Percentiles rank a stretch among this genome's conserved stretches.
Evolutionary conservation across 1,284 basidiomycete genomes (phyloP).

Genomic region (Fomes fomentarius): DNA sequence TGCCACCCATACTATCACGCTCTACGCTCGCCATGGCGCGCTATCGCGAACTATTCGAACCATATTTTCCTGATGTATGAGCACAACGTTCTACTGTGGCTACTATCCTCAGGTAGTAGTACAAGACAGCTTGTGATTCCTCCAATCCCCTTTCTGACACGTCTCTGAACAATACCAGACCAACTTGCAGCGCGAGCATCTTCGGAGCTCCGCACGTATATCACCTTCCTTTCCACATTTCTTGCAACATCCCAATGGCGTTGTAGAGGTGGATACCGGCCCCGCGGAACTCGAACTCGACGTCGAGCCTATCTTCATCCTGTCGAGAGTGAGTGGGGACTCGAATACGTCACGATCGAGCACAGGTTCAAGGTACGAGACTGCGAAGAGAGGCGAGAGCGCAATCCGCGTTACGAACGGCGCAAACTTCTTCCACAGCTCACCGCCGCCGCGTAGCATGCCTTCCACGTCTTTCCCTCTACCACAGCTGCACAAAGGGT

Average conservation of each 20-base stretch:
- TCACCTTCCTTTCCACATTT: slow-evolving; percentile 33
- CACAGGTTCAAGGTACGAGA: slow-evolving; percentile 45
- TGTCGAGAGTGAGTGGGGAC: no score
- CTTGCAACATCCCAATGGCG: slow-evolving; percentile 35
- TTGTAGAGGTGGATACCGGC: no score
- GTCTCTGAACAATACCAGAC: slow-evolving; percentile 44
- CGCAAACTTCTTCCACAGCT: slow-evolving; percentile 37
- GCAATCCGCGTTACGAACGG: slow-evolving; percentile 48
- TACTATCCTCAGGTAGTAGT: no score
- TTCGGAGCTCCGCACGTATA: no score
- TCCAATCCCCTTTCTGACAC: slow-evolving; percentile 52
- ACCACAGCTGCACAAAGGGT: slow-evolving; percentile 55
- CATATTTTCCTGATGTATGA: no score
- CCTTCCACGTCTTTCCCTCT: slow-evolving; percentile 41
- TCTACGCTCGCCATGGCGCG: no score
- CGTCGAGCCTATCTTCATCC: no score
- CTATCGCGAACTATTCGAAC: no score
- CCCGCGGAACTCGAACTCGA: no score
- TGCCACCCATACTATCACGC: no score
- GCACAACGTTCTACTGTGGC: no score
- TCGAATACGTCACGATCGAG: slow-evolving; percentile 35
- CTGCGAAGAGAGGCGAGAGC: slow-evolving; percentile 52
- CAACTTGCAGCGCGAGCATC: slow-evolving; percentile 41
- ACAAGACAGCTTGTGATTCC: slow-evolving; percentile 36
- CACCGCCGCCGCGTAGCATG: slow-evolving; percentile 27